Evolutionary conservation across 139 green algal species (phyloP).

Genomic region (Haematococcus sp.): DNA sequence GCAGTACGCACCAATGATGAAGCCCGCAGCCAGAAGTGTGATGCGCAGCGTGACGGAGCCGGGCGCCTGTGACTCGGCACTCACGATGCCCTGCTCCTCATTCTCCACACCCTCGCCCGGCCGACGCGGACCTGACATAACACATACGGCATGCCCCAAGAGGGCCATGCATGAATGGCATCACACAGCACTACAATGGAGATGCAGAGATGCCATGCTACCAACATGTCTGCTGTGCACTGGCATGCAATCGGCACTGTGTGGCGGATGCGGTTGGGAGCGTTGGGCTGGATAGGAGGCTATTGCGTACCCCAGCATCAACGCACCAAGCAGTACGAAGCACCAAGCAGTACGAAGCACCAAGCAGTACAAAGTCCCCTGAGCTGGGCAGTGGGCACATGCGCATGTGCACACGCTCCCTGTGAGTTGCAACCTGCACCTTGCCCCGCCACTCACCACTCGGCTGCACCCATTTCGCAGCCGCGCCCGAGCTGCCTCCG

Average conservation of each 20-base stretch:
- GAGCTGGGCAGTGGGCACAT: no score
- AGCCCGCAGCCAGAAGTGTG: slow-evolving; percentile 88
- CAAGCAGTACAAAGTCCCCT: no score
- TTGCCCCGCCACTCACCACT: slow-evolving; percentile 45
- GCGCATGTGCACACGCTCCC: no score
- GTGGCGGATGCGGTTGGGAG: neutral
- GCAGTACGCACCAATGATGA: slow-evolving; percentile 71
- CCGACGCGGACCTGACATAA: slow-evolving; percentile 58
- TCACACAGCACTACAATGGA: no score
- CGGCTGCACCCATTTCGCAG: slow-evolving; percentile 60
- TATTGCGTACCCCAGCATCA: no score
- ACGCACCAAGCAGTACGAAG: no score
- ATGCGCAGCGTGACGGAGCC: slow-evolving; percentile 64
- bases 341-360: no score
- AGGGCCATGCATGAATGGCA: no score
- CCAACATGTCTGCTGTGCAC: no score
- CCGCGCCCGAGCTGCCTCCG: neutral
- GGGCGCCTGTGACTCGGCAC: slow-evolving; percentile 35
- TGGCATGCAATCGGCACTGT: no score
- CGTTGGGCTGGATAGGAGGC: neutral
- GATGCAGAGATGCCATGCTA: no score
- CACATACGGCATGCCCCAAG: neutral
- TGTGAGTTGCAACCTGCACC: no score
- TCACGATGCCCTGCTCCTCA: slow-evolving; percentile 78
- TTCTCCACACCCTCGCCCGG: slow-evolving; percentile 80